phyloP scores from a whole-genome alignment of 2,329 filamentous ascomycete species.

The Pseudogymnoascus destructans region DNA sequence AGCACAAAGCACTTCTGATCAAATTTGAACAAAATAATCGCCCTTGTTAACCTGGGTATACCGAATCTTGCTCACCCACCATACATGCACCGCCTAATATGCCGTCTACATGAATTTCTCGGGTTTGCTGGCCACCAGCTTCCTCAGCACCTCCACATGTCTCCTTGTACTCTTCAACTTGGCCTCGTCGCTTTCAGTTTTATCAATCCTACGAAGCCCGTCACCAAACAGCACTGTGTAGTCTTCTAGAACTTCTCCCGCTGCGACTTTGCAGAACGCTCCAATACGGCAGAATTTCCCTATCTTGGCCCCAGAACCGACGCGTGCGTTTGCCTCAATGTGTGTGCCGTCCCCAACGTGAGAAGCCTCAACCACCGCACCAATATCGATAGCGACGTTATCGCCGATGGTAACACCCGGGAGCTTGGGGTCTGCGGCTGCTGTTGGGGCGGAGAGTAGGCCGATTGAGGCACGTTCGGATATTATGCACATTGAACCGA shows the following conservation, averaged over 20 bases:
- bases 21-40: not conserved
- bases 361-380: constrained; percentile 42
- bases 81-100: not conserved
- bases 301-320: constrained; percentile 47
- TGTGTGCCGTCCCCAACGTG: constrained; percentile 40
- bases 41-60: not conserved
- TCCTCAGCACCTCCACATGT: constrained; percentile 54
- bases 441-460: constrained; percentile 25
- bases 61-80: not conserved
- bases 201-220: constrained; percentile 44
- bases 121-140: constrained; percentile 52
- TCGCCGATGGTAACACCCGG: constrained; percentile 40
- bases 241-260: constrained; percentile 47
- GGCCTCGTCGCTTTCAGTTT: constrained; percentile 46
- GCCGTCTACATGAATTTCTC: constrained; percentile 33
- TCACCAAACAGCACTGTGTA: constrained; percentile 58
- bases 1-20: not conserved
- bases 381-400: constrained; percentile 49
- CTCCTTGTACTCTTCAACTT: constrained; percentile 51
- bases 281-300: constrained; percentile 62
- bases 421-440: constrained; percentile 16
- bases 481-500: constrained; percentile 72
- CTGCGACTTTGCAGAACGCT: constrained; percentile 44
- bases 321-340: constrained; percentile 46
- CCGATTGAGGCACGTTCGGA: constrained; percentile 54